Conservation (phyloP, 2,329 filamentous ascomycete genomes). For the Xylaria polymorpha region DNA sequence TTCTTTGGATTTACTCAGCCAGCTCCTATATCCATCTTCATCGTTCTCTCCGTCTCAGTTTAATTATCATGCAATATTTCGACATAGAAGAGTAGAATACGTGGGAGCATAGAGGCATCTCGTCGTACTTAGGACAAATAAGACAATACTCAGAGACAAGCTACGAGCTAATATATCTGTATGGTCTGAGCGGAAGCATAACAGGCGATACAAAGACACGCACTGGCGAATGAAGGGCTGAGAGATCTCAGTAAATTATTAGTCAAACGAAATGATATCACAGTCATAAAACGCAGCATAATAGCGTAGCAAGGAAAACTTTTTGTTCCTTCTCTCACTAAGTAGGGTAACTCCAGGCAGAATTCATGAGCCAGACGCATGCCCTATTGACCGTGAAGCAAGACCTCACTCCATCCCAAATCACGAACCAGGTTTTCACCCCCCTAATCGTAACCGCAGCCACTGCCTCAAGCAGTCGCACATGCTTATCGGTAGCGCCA, state of each 20-base stretch:
- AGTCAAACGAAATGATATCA: conserved; percentile 39
- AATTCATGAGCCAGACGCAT: conserved; percentile 49
- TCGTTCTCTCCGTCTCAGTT: background rate
- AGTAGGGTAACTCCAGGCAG: conserved; percentile 50
- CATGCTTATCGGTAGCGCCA: conserved; percentile 90
- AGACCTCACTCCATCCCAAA: conserved; percentile 49
- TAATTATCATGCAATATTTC: background rate
- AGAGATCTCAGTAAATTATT: conserved; percentile 25
- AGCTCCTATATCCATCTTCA: background rate
- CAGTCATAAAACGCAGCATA: conserved; percentile 33
- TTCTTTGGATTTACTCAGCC: background rate
- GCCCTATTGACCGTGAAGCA: conserved; percentile 49
- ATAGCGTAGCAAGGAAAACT: conserved; percentile 44
- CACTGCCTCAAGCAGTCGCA: conserved; percentile 39
- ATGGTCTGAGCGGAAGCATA: background rate
- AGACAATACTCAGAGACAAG: background rate
- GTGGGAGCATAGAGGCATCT: background rate
- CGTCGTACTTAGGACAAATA: background rate
- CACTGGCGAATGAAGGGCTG: background rate
- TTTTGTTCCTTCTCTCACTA: conserved; percentile 50
- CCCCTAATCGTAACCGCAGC: conserved; percentile 38
- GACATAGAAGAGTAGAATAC: background rate
- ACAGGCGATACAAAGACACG: conserved; percentile 6
- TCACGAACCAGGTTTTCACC: conserved; percentile 45
- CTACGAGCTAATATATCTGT: background rate